Evolutionary conservation across 768 basidiomycete species (phyloP), one percentile per base, ranked within the genome.

Genomic region (Amanita pallidorosea): DNA sequence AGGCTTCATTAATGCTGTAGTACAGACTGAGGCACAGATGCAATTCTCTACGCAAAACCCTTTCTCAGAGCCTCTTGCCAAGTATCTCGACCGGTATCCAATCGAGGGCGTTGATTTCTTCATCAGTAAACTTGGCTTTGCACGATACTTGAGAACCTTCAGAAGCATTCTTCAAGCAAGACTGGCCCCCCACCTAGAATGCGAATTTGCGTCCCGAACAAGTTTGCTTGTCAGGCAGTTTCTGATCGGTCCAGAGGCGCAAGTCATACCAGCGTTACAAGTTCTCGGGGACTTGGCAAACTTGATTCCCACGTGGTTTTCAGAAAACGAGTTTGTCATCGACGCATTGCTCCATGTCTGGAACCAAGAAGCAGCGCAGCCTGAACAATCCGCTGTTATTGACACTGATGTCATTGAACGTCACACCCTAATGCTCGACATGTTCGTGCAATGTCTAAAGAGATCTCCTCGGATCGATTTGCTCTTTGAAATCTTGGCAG

Each of bases 11-110:
- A 85, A 85, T 53, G 74, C 83, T 8, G 81, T 97, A 47, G 93
- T 97, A 27, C 86, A 94, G 59, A 92, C 91, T 3, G 96, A 99
- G 65, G 77, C 87, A 0, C 80, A 84, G 53, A 82, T 99, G 71
- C 88, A 93, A 58, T 95, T 92, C 61, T 91, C 92, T 1, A 80
- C 82, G 13, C 77, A 74, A 48, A 95, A 87, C 57, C 93, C 93
- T 1, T 97, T 99, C 67, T 96, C 95, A 1, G 82, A 88, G 53
- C 94, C 93, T 5, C 69, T 98, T 44, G 91, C 88, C 17, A 83
- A 83, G 62, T 98, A 93, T 66, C 75, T 98, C 18, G 83, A 97
- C 64, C 83, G 90, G 7, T 98, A 96, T 66, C 85, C 91, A 0
- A 70, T 67, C 3, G 88, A 97, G 59, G 87, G 91, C 2, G 75